Base-by-base conservation (phyloP, 495 filamentous ascomycete genomes). In the Cetradonia linearis region DNA sequence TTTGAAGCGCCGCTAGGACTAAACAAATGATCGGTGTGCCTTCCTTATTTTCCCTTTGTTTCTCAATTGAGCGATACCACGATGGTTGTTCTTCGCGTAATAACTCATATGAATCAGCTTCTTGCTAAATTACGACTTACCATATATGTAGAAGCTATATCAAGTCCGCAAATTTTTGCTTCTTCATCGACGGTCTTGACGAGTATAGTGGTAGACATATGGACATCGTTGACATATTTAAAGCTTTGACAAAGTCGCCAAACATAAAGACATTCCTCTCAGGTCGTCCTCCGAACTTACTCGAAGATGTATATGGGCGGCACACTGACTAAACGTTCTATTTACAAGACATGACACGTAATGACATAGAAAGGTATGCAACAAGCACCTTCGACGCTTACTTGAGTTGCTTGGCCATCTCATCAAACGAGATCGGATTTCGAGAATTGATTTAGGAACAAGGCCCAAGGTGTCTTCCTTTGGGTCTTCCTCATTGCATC, bases 101-200 rank as follows among this genome's bases (percentile, higher is more conserved):
- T n/a, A n/a, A n/a, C n/a, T n/a, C n/a, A n/a, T n/a, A n/a, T n/a
- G n/a, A n/a, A n/a, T n/a, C n/a, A n/a, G n/a, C n/a, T n/a, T n/a
- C n/a, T n/a, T n/a, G n/a, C n/a, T n/a, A n/a, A n/a, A n/a, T n/a
- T n/a, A n/a, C n/a, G n/a, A n/a, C n/a, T n/a, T n/a, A n/a, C n/a
- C n/a, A n/a, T n/a, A n/a, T n/a, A n/a, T n/a, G n/a, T n/a, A n/a
- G n/a, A n/a, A n/a, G n/a, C n/a, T n/a, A 27, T 18, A 1, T 25
- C 1, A 52, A 18, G 28, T 44, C 40, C 6, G 16, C 40, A 0
- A 44, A 25, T 5, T 54, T 79, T n/a, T 79, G 73, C 62, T 72
- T 80, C 47, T 74, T 79, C 44, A 72, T 81, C 37, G 79, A 80
- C n/a, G n/a, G n/a, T n/a, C n/a, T n/a, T n/a, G n/a, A n/a, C n/a